Conservation (phyloP, 306 rosid genomes). For the Alnus rubra region DNA sequence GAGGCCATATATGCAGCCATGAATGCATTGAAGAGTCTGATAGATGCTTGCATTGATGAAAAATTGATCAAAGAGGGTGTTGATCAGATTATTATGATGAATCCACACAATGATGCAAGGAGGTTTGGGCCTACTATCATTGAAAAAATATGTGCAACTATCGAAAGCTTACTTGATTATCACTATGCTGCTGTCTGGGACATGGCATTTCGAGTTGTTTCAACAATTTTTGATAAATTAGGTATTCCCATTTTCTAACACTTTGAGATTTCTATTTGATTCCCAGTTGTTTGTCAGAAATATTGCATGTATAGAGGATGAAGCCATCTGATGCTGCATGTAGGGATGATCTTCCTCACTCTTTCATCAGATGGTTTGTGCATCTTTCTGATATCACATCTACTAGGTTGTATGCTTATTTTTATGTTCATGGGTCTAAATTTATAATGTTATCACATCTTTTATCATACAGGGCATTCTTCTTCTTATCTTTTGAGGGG, state of each 20-base stretch:
- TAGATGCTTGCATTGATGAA: constrained; percentile 67
- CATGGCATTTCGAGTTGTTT: constrained; percentile 67
- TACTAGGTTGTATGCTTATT: neutral
- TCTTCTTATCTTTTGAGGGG: too few species aligned
- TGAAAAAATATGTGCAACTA: constrained; percentile 71
- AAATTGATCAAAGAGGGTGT: constrained; percentile 66
- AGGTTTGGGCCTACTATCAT: constrained; percentile 72
- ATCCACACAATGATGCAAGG: constrained; percentile 43
- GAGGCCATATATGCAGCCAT: constrained; percentile 72
- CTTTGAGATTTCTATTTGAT: constrained; percentile 9
- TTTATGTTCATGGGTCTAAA: neutral
- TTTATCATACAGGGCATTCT: too few species aligned
- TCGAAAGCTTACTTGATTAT: constrained; percentile 78
- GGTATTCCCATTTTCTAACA: constrained; percentile 40
- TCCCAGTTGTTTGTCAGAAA: neutral
- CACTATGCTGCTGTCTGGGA: constrained; percentile 69
- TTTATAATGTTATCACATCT: neutral
- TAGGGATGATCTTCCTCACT: neutral
- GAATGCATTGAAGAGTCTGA: constrained; percentile 63
- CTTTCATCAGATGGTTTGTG: neutral
- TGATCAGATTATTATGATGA: too few species aligned
- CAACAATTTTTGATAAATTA: constrained; percentile 74
- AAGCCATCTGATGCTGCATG: neutral
- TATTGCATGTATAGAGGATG: neutral
- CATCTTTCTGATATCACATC: neutral